Base-by-base conservation (phyloP, 192 early-diverging fungal species). In the Gigaspora rosea region DNA sequence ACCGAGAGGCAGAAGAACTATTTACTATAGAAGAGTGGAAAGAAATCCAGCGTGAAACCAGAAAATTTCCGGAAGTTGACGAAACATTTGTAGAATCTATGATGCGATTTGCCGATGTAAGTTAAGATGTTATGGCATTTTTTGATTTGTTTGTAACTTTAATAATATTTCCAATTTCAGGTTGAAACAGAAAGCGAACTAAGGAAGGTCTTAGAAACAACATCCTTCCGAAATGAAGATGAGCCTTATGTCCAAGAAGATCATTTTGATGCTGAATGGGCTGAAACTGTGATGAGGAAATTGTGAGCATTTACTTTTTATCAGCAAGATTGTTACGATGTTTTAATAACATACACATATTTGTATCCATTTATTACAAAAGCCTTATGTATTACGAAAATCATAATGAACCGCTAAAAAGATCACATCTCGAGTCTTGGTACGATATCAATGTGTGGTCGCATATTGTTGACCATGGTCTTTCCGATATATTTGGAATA, bases 261-360 rank as follows among this genome's bases (percentile, higher is more conserved):
- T 16, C 77, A 78, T 72, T 78, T 72, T 32, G 77, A 78, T 78
- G 56, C 58, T 49, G 67, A 78, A 72, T 78, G 69, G 76, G 77
- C 50, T 32, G 59, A 78, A 33, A 16, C 71, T 27, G 68, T 78
- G 35, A 70, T 78, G 67, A 56, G 57, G 46, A 71, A 78, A 56
- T 62, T 70, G 10, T 61, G 58, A 27, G 77, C 71, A 69, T 78
- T 78, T 77, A 18, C 65, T 59, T 66, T 77, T 77, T 77, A 72
- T 72, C 54, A 46, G 58, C 8, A 36, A 75, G 41, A 62, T 62
- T 75, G 59, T 59, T 75, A 62, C 59, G 35, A 78, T 59, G 46
- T 33, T 48, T 78, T 71, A 51, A 70, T 78, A 52, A 78, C 61
- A 71, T 70, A 68, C 35, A 71, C 58, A 61, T 61, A 27, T 22